phyloP scores from a whole-genome alignment of 257 asterid species.

The Fraxinus americana region DNA sequence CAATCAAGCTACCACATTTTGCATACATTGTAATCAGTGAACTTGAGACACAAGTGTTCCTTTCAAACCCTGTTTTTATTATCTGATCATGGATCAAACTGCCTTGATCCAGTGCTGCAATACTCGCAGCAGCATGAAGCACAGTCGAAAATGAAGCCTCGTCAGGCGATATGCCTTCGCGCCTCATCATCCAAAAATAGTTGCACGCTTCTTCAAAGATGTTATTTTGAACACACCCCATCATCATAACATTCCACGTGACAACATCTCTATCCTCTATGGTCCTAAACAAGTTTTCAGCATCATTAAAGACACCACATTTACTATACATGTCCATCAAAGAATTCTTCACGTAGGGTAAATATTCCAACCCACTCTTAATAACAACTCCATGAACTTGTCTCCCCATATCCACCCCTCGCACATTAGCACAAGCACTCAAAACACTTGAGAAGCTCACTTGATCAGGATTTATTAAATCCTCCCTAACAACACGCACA shows the following conservation, averaged over 20 bases:
- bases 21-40: slow-evolving; percentile 50
- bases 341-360: slow-evolving; percentile 46
- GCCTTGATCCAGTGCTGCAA: slow-evolving; percentile 44
- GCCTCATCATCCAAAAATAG: slow-evolving; percentile 50
- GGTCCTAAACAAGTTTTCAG: slow-evolving; percentile 38
- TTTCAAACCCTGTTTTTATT: slow-evolving; percentile 39
- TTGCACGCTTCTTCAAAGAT: slow-evolving; percentile 49
- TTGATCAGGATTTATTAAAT: slow-evolving; percentile 36
- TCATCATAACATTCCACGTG: slow-evolving; percentile 48
- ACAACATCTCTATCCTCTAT: slow-evolving; percentile 42
- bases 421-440: slow-evolving; percentile 46
- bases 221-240: slow-evolving; percentile 40
- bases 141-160: slow-evolving; percentile 46
- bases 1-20: slow-evolving; percentile 55
- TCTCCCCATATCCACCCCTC: slow-evolving; percentile 32
- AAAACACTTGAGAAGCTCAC: slow-evolving; percentile 53
- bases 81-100: slow-evolving; percentile 38
- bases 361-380: slow-evolving; percentile 44
- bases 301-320: slow-evolving; percentile 41
- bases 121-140: slow-evolving; percentile 47
- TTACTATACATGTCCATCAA: slow-evolving; percentile 53
- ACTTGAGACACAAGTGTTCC: slow-evolving; percentile 37
- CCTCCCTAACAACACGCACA: slow-evolving; percentile 30
- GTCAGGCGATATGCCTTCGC: slow-evolving; percentile 39
- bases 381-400: slow-evolving; percentile 46